phyloP scores from a whole-genome alignment of 345 rosid species.

The Bretschneidera sinensis region DNA sequence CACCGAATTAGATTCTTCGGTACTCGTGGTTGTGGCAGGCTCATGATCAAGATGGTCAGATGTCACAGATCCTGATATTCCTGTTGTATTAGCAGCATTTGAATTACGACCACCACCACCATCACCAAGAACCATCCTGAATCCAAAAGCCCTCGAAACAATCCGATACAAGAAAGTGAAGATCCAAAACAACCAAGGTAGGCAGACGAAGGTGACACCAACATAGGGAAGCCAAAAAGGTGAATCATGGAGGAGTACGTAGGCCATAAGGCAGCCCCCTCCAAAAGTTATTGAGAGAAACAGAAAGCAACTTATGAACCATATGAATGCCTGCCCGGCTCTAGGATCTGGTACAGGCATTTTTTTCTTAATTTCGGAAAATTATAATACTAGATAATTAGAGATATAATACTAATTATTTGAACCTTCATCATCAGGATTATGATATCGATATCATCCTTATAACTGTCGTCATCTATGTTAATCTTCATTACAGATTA shows the following conservation, averaged over 20 bases:
- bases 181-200: conserved; percentile 85
- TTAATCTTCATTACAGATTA: conserved; percentile 1
- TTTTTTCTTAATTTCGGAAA: conserved; percentile 36
- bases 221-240: conserved; percentile 45
- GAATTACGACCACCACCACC: conserved; percentile 2
- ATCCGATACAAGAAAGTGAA: conserved; percentile 54
- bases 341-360: conserved; percentile 72
- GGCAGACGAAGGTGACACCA: conserved; percentile 61
- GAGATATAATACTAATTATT: background rate
- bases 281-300: conserved; percentile 43
- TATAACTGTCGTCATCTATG: conserved; percentile 24
- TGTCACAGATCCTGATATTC: background rate
- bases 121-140: conserved; percentile 41
- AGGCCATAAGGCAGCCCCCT: conserved; percentile 54
- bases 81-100: conserved; percentile 3
- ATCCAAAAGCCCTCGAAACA: conserved; percentile 50
- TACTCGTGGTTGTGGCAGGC: no score
- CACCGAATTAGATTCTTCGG: conserved; percentile 14
- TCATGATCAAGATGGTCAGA: conserved; percentile 9
- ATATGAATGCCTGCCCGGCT: conserved; percentile 56
- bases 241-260: conserved; percentile 46
- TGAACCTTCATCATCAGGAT: background rate
- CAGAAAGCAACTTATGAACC: conserved; percentile 48
- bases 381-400: background rate
- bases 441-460: conserved; percentile 3